Conservation (phyloP, 805 yeast genomes). For the Teunomyces stri region DNA sequence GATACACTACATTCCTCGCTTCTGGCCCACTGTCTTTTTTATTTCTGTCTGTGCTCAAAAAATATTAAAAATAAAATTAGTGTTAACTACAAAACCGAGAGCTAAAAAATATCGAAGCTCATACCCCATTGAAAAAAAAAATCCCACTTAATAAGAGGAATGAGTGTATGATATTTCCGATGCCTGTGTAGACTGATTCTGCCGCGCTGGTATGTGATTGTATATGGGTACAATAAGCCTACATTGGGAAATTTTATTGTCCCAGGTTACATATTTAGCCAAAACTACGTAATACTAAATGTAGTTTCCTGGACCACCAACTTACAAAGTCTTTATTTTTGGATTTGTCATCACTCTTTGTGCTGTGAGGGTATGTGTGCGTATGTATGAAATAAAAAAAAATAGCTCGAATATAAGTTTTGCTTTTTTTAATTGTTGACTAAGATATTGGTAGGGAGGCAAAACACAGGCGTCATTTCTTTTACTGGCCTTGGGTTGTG, state of each 20-base stretch:
- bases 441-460: not conserved
- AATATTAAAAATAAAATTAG: constrained; percentile 1
- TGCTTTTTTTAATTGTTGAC: not conserved
- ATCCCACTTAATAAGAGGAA: not conserved
- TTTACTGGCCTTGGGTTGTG: not conserved
- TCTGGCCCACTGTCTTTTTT: not conserved
- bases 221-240: not conserved
- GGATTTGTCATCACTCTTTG: not conserved
- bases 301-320: not conserved
- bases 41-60: not conserved
- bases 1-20: not conserved
- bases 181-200: not conserved
- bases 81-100: constrained; percentile 1
- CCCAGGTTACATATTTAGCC: not conserved
- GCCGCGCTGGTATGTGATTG: not conserved
- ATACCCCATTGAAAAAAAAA: not conserved
- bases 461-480: not conserved
- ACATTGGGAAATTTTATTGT: not conserved
- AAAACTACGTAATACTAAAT: not conserved
- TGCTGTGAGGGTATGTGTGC: not conserved
- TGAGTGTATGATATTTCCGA: not conserved
- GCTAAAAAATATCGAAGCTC: not conserved
- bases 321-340: not conserved
- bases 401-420: not conserved
- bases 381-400: not conserved